Evolutionary conservation across 108 stramenopile genomes (phyloP), one percentile per base, ranked within the genome.

Genomic region (Aurantiochytrium sp.): DNA sequence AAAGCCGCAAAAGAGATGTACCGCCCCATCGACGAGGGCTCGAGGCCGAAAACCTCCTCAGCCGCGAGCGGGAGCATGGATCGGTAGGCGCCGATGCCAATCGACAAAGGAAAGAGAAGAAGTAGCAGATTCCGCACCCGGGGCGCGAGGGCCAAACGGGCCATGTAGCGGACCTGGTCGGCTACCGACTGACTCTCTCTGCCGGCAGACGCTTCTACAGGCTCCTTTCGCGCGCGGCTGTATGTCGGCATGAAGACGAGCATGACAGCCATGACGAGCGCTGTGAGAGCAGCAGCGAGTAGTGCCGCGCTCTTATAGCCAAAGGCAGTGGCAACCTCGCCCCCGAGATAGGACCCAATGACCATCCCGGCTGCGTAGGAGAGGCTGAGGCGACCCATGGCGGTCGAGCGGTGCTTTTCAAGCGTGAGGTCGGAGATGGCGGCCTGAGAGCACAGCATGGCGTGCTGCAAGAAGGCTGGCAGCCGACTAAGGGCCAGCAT

Each of bases 1-100:
- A 81, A 81, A 48, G 73, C 73, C 24, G 73, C 73, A 48, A 81
- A 81, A 17, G 73, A 41, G 17, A 81, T 81, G 45, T 48, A 81
- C 17, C 30, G 39, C 17, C 73, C 73, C 45, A 81, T 41, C 10
- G 39, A 41, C 45, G 73, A 41, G n/a, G 39, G 73, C 42, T 27
- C 36, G 19, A 81, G 45, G 19, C 73, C 73, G 24, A 81, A 81
- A 24, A 48, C 42, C 42, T 81, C 45, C 24, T 81, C 45, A 12
- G 36, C 73, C 39, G 73, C 73, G 24, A 81, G 27, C 12, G 73
- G 42, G 8, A 81, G 73, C 73, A 81, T 48, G 17, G 73, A 81
- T 6, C 73, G 21, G 24, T 30, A 81, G n/a, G 21, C 39, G 42
- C 73, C 73, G 24, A 81, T 81, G 45, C 73, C 73, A 12, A 81